Conservation (phyloP, 129 eudicot genomes). For the Logfia minima region DNA sequence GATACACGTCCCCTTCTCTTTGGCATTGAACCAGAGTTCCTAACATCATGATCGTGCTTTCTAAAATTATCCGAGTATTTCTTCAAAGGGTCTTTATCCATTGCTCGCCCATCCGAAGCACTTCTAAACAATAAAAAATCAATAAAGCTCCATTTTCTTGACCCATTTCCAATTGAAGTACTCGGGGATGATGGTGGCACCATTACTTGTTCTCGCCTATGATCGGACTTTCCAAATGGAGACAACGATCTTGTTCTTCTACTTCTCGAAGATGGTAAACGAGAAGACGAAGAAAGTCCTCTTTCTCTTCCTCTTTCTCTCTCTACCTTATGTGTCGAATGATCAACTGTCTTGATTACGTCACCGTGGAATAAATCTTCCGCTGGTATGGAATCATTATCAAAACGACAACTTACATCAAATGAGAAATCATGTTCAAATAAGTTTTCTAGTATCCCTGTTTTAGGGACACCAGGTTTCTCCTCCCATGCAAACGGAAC, state of each 20-base stretch:
- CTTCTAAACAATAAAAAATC: conserved; percentile 83
- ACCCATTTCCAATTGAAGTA: conserved; percentile 18
- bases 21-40: conserved; percentile 34
- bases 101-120: conserved; percentile 85
- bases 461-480: conserved; percentile 43
- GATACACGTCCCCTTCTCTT: conserved; percentile 56
- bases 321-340: conserved; percentile 12
- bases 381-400: conserved; percentile 37
- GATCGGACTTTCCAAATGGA: conserved; percentile 49
- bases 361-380: conserved; percentile 65
- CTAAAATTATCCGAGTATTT: conserved; percentile 45
- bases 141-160: conserved; percentile 63
- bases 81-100: conserved; percentile 67
- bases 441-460: not conserved
- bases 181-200: conserved; percentile 5
- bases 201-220: conserved; percentile 21
- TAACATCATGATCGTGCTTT: conserved; percentile 36
- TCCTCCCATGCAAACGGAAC: conserved; percentile 54
- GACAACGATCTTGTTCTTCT: conserved; percentile 73
- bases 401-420: conserved; percentile 42
- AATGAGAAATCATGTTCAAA: conserved; percentile 57
- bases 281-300: conserved; percentile 28
- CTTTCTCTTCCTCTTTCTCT: conserved; percentile 66
- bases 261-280: conserved; percentile 45
- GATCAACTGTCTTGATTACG: conserved; percentile 42